These are phyloP conservation scores for Plasmodium inui DNA, from an alignment of 169 alveolate species.

Conservation along the genomic window DNA sequence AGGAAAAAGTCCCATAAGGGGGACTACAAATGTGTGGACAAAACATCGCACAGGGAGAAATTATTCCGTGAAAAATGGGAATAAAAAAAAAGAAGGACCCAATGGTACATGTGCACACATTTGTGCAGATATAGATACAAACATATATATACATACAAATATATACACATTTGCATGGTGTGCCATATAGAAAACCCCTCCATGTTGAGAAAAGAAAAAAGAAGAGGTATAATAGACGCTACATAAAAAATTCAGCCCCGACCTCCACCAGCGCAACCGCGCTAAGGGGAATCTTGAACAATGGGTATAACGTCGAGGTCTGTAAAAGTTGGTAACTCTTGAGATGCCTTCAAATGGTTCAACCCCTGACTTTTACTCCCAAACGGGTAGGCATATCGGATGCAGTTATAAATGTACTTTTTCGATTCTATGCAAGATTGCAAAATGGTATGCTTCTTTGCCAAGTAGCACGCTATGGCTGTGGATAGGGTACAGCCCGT, in stretches of 20 bases:
- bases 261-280: background rate
- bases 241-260: background rate
- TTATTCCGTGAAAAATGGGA: background rate
- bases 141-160: background rate
- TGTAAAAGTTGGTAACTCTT: slow-evolving; percentile 6
- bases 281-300: slow-evolving; percentile 9
- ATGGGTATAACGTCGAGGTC: slow-evolving; percentile 26
- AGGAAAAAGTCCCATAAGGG: background rate
- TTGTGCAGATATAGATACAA: background rate
- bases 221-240: background rate
- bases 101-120: background rate
- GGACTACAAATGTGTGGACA: background rate
- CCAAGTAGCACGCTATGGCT: slow-evolving; percentile 47
- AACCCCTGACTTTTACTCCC: slow-evolving; percentile 48
- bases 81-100: background rate
- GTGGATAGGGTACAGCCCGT: slow-evolving; percentile 61
- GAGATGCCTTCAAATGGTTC: slow-evolving; percentile 51
- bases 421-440: slow-evolving; percentile 40
- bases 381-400: slow-evolving; percentile 27
- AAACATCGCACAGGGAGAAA: background rate
- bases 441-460: slow-evolving; percentile 12
- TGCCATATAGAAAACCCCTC: background rate
- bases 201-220: background rate
- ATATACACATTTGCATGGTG: background rate
- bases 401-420: slow-evolving; percentile 44